A percentile compares a stretch with the other conserved stretches of the same genome.
phyloP scores from a whole-genome alignment of 129 eudicot species.

The Oenanthe sinensis region DNA sequence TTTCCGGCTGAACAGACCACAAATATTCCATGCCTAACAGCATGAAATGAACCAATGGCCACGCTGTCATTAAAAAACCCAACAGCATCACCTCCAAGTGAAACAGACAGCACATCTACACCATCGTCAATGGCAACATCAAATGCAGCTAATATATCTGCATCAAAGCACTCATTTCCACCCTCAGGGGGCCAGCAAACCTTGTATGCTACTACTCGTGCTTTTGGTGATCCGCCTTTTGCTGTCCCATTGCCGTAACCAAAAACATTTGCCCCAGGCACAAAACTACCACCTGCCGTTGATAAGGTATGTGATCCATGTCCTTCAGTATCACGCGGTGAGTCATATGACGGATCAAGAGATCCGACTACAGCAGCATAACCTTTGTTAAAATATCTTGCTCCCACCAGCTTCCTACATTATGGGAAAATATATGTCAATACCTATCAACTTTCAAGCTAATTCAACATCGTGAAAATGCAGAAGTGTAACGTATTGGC shows the following conservation, averaged over 20 bases:
- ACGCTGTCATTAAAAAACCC: neutral
- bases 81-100: constrained; percentile 12
- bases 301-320: constrained; percentile 96
- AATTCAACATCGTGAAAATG: neutral
- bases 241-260: constrained; percentile 84
- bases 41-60: constrained; percentile 28
- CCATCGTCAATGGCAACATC: constrained; percentile 24
- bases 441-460: neutral
- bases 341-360: constrained; percentile 34
- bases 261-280: constrained; percentile 56
- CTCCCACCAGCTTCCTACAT: constrained; percentile 87
- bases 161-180: constrained; percentile 80
- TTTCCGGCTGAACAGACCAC: constrained; percentile 41
- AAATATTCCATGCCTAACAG: constrained; percentile 26
- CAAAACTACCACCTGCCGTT: constrained; percentile 87
- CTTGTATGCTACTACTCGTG: constrained; percentile 86
- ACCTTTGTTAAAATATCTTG: constrained; percentile 91
- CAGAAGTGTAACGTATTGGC: neutral
- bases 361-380: constrained; percentile 57
- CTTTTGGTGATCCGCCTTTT: constrained; percentile 91
- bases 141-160: constrained; percentile 76
- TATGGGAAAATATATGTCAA: constrained; percentile 9
- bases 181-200: constrained; percentile 78
- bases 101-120: constrained; percentile 25
- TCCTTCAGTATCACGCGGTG: constrained; percentile 78